Evolutionary conservation across 495 filamentous ascomycete species (phyloP).

Genomic region (Neurospora sp.): DNA sequence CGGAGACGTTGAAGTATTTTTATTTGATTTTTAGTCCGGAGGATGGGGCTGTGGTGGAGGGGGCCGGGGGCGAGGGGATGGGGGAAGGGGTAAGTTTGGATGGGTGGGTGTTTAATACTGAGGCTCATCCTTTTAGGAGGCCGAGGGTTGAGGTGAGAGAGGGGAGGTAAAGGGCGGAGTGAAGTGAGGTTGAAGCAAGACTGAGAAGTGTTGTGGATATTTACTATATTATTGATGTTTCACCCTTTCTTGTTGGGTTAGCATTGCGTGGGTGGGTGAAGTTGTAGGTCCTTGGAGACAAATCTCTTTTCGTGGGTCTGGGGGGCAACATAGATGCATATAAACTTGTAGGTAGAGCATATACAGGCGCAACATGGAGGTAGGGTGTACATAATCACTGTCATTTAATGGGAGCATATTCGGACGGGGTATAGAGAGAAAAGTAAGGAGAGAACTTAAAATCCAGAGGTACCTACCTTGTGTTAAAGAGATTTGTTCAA

Average conservation of each 20-base stretch:
- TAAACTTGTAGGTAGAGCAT: background rate
- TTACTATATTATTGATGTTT: too few species aligned
- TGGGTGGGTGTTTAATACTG: slow-evolving; percentile 77
- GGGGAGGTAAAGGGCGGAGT: background rate
- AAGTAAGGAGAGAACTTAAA: background rate
- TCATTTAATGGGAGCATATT: background rate
- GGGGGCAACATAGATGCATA: background rate
- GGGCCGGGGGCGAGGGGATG: too few species aligned
- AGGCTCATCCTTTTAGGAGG: slow-evolving; percentile 63
- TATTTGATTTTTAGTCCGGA: slow-evolving; percentile 85
- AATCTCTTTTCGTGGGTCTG: background rate
- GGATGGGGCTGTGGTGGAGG: slow-evolving; percentile 27
- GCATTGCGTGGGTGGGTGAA: background rate
- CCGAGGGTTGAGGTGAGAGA: background rate
- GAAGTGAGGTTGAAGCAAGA: background rate
- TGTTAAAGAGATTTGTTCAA: background rate
- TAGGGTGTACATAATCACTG: background rate
- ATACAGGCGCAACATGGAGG: too few species aligned
- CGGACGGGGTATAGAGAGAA: background rate
- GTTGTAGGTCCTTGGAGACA: background rate
- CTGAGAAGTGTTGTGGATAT: too few species aligned
- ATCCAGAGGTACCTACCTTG: background rate
- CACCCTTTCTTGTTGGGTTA: too few species aligned
- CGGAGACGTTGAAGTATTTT: slow-evolving; percentile 96
- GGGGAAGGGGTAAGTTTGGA: slow-evolving; percentile 48